Conservation (phyloP, 2,329 filamentous ascomycete species). For the Clonostachys sp. region DNA sequence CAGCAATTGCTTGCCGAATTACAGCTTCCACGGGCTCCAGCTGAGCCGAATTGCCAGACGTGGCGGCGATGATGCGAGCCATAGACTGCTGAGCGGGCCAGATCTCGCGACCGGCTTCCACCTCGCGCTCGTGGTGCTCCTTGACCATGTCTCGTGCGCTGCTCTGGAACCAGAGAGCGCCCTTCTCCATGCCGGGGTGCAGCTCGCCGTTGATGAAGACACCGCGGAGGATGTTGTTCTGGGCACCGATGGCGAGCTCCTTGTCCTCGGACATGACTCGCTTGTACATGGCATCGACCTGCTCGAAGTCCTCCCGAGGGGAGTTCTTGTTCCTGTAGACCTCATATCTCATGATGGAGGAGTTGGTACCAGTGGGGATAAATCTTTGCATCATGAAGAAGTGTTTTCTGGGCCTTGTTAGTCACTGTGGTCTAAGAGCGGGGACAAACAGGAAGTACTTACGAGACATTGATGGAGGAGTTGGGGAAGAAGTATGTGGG, state of each 20-base stretch:
- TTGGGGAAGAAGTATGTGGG: conserved; percentile 46
- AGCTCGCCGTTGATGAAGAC: conserved; percentile 46
- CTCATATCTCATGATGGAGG: conserved; percentile 18
- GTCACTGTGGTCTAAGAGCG: background rate
- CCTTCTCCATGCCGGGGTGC: conserved; percentile 47
- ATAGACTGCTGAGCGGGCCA: conserved; percentile 13
- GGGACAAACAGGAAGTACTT: conserved; percentile 14
- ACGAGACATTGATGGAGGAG: conserved; percentile 43
- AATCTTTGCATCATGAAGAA: conserved; percentile 6
- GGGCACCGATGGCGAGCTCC: conserved; percentile 39
- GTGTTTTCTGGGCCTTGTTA: background rate
- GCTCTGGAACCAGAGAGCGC: conserved; percentile 38
- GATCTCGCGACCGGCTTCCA: conserved; percentile 13
- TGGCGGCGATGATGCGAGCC: conserved; percentile 7
- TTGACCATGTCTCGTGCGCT: conserved; percentile 15
- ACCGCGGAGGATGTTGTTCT: conserved; percentile 43
- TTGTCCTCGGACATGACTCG: conserved; percentile 48
- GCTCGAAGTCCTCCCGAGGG: conserved; percentile 37
- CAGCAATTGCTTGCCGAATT: too few relatives aligned
- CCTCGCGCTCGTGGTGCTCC: conserved; percentile 15
- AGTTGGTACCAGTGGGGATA: background rate
- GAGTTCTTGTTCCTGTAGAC: conserved; percentile 43
- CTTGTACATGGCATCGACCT: conserved; percentile 42
- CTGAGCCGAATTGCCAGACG: conserved; percentile 13
- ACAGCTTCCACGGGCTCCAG: too few relatives aligned